A percentile compares a stretch with the other conserved stretches of the same genome.
Evolutionary conservation across 1,139 yeast genomes (phyloP).

Genomic region (Yamadazyma blattariae): DNA sequence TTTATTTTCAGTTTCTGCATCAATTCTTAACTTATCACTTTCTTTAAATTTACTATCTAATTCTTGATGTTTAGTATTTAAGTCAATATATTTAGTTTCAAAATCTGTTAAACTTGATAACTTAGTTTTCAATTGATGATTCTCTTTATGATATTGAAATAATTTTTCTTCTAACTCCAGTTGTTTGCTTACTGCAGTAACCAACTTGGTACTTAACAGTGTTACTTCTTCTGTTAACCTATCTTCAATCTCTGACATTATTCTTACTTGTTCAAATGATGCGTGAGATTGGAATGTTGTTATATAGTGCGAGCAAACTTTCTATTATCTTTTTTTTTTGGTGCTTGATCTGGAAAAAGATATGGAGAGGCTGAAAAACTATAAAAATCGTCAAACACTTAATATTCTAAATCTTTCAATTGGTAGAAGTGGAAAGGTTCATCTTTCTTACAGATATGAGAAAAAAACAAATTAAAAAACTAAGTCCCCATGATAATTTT

Average conservation of each 20-base stretch:
- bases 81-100: slow-evolving; percentile 27
- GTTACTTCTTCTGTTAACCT: slow-evolving; percentile 57
- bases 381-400: too few relatives aligned
- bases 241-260: slow-evolving; percentile 11
- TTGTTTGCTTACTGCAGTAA: slow-evolving; percentile 60
- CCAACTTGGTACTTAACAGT: slow-evolving; percentile 54
- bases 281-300: neutral
- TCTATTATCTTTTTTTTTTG: too few relatives aligned
- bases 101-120: slow-evolving; percentile 16
- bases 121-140: slow-evolving; percentile 21
- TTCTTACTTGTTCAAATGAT: neutral
- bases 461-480: too few relatives aligned
- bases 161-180: slow-evolving; percentile 49
- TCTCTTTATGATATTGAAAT: slow-evolving; percentile 32
- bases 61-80: slow-evolving; percentile 26
- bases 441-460: too few relatives aligned
- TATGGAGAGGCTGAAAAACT: too few relatives aligned
- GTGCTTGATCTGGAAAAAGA: too few relatives aligned
- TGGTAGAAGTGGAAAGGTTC: too few relatives aligned
- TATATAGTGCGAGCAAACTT: too few relatives aligned
- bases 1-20: slow-evolving; percentile 57
- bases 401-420: too few relatives aligned
- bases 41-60: slow-evolving; percentile 36
- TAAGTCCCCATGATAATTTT: too few relatives aligned
- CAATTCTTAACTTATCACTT: slow-evolving; percentile 32